These are phyloP conservation scores for Malassezia obtusa DNA, from an alignment of 1,284 basidiomycete species.

Conservation along the genomic window DNA sequence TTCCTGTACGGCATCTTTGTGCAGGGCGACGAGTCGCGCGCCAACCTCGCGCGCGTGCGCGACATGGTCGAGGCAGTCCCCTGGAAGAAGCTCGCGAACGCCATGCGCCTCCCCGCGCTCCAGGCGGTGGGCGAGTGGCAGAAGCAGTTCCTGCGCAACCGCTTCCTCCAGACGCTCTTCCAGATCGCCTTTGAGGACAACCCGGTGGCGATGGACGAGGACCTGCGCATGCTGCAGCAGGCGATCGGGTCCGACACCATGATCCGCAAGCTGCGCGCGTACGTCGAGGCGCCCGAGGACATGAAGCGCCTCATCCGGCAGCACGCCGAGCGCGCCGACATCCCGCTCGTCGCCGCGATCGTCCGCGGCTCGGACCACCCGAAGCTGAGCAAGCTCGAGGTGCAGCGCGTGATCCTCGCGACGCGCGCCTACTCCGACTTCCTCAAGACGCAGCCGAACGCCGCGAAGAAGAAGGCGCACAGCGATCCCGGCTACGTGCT, in stretches of 20 bases:
- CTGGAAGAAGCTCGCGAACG: constrained; percentile 38
- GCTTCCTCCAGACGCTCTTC: constrained; percentile 32
- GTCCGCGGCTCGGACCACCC: constrained; percentile 40
- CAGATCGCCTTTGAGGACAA: constrained; percentile 39
- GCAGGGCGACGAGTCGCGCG: constrained; percentile 33
- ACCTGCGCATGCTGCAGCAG: constrained; percentile 28
- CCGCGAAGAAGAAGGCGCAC: constrained; percentile 29
- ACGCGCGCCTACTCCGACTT: constrained; percentile 34
- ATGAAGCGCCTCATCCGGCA: constrained; percentile 41
- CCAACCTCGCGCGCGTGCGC: constrained; percentile 33
- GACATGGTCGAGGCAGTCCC: constrained; percentile 35
- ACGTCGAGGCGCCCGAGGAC: constrained; percentile 35
- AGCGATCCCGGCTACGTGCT: constrained; percentile 32
- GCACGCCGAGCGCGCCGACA: constrained; percentile 32
- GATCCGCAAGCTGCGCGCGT: constrained; percentile 38
- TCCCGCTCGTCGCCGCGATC: constrained; percentile 44
- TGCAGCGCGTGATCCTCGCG: constrained; percentile 38
- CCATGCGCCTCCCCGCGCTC: constrained; percentile 34
- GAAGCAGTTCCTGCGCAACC: constrained; percentile 30
- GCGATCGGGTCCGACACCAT: constrained; percentile 33
- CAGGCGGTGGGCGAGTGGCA: constrained; percentile 34
- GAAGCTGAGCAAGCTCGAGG: constrained; percentile 37
- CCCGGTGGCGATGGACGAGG: constrained; percentile 34
- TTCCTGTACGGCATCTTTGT: constrained; percentile 42
- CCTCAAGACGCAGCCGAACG: constrained; percentile 26